These are phyloP conservation scores for Tolypocladium tundrense DNA, from an alignment of 2,329 filamentous ascomycete genomes.

Conservation along the genomic window DNA sequence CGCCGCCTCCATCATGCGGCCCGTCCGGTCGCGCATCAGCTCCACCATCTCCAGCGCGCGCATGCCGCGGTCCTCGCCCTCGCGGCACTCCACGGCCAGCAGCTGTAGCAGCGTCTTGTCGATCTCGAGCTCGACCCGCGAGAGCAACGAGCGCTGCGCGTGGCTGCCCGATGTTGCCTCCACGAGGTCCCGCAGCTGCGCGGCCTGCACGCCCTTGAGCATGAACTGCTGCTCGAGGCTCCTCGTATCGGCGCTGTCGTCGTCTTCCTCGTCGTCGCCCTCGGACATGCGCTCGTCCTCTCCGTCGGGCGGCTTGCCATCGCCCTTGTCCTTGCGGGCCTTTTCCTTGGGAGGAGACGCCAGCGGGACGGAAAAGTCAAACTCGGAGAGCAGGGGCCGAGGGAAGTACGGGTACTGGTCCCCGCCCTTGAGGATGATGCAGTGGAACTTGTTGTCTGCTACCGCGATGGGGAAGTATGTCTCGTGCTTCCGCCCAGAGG, in stretches of 20 bases:
- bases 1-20: constrained; percentile 86
- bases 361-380: constrained; percentile 81
- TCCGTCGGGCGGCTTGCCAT: constrained; percentile 23
- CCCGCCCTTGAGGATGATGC: constrained; percentile 94
- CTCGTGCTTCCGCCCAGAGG: constrained; percentile 77
- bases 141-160: constrained; percentile 56
- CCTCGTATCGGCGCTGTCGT: constrained; percentile 36
- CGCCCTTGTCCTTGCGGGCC: constrained; percentile 24
- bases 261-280: constrained; percentile 19
- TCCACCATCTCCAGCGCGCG: constrained; percentile 84
- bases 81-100: constrained; percentile 79
- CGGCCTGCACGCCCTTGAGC: constrained; percentile 58
- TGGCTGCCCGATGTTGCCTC: constrained; percentile 49
- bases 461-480: constrained; percentile 94
- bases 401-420: constrained; percentile 92
- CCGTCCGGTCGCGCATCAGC: constrained; percentile 73
- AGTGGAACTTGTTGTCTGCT: constrained; percentile 86
- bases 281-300: constrained; percentile 25
- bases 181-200: constrained; percentile 67
- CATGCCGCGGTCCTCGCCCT: constrained; percentile 90
- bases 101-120: constrained; percentile 88
- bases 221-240: constrained; percentile 75
- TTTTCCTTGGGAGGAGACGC: constrained; percentile 36
- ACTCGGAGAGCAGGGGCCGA: constrained; percentile 80
- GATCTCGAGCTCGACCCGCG: constrained; percentile 67